A percentile compares a stretch with the other conserved stretches of the same genome.
These are phyloP conservation scores for Yarrowia phangngaensis DNA, from an alignment of 805 yeast species.

Conservation along the genomic window DNA sequence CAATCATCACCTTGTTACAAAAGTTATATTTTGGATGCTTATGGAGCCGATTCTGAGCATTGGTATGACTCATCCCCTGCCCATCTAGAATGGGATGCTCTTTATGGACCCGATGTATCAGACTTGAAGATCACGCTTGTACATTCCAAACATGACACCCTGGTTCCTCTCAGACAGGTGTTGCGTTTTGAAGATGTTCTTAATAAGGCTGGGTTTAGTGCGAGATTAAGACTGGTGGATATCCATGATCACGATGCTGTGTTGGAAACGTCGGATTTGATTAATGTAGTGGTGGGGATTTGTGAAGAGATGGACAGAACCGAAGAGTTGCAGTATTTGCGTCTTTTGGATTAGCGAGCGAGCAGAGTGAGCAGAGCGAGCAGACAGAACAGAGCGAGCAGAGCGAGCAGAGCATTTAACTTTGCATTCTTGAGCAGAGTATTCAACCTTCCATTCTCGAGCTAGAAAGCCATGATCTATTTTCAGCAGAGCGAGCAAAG, in stretches of 20 bases:
- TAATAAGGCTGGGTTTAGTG: conserved; percentile 24
- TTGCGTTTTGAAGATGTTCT: conserved; percentile 28
- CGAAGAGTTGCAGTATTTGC: conserved; percentile 21
- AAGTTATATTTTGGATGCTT: conserved; percentile 26
- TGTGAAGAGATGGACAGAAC: conserved; percentile 27
- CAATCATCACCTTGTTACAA: conserved; percentile 23
- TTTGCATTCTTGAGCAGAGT: no score
- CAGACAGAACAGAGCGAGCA: no score
- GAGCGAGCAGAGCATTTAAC: no score
- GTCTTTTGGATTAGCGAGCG: conserved; percentile 9
- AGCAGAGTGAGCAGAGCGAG: no score
- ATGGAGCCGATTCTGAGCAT: conserved; percentile 25
- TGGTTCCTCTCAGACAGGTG: conserved; percentile 28
- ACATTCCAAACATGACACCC: conserved; percentile 27
- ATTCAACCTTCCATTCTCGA: no score
- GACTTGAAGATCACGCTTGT: conserved; percentile 27
- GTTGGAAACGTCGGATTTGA: conserved; percentile 27
- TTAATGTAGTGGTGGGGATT: conserved; percentile 12
- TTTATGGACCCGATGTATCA: conserved; percentile 21
- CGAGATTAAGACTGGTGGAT: conserved; percentile 23
- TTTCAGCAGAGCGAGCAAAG: no score
- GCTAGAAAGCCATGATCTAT: no score
- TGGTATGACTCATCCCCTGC: conserved; percentile 28
- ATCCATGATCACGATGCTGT: conserved; percentile 28
- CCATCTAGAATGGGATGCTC: conserved; percentile 28